phyloP scores from a whole-genome alignment of 1,284 basidiomycete genomes.

The Cryptococcus sp. region DNA sequence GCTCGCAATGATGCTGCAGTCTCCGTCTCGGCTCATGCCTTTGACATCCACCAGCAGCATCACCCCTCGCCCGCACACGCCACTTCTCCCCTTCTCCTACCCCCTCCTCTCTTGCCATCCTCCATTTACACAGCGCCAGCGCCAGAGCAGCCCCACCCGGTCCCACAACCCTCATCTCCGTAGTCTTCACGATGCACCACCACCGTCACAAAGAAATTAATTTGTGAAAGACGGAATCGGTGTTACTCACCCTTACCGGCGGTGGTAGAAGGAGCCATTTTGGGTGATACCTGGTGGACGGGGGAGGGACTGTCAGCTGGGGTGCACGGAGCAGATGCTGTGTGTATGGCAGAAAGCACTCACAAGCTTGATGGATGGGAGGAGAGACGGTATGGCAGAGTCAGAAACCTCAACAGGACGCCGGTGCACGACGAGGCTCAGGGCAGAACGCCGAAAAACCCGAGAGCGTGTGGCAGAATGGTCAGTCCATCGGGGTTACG shows the following conservation, averaged over 20 bases:
- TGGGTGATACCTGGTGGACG: slow-evolving; percentile 5
- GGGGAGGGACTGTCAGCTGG: not conserved
- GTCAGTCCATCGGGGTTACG: too few species aligned
- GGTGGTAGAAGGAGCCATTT: slow-evolving; percentile 35
- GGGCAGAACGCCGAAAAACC: too few species aligned
- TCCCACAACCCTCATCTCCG: not conserved
- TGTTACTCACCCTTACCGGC: slow-evolving; percentile 28
- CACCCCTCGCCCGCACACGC: not conserved
- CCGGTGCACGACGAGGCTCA: not conserved
- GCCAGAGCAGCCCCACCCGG: not conserved
- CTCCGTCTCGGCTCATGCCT: too few species aligned
- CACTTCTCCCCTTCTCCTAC: not conserved
- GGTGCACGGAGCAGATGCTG: not conserved
- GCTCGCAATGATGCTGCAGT: too few species aligned
- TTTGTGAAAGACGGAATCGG: not conserved
- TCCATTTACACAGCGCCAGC: not conserved
- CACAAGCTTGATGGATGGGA: slow-evolving; percentile 26
- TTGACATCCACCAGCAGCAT: too few species aligned
- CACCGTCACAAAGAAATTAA: not conserved
- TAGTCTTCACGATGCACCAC: not conserved
- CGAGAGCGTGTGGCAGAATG: too few species aligned
- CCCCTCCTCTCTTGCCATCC: not conserved
- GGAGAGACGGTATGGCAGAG: not conserved
- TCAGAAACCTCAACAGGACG: slow-evolving; percentile 6
- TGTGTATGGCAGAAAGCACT: slow-evolving; percentile 2